These are phyloP conservation scores for Epithele typhae DNA, from an alignment of 768 basidiomycete species.

Conservation along the genomic window DNA sequence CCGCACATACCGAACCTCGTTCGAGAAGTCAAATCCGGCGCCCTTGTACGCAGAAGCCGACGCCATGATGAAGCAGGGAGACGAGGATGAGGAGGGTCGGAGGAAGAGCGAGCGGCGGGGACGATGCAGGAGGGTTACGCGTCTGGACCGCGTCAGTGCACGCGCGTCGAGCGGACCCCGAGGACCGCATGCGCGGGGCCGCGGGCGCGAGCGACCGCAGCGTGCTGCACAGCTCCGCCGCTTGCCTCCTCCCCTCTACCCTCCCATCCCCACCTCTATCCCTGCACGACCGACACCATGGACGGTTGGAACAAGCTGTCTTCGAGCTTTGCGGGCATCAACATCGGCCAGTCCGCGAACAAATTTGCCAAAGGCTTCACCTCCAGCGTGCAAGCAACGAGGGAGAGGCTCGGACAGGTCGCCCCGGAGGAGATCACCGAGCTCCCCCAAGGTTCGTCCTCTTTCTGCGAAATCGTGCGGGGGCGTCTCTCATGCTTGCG, in stretches of 20 bases:
- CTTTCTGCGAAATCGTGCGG: background rate
- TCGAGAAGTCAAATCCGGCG: constrained; percentile 77
- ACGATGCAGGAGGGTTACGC: too few relatives aligned
- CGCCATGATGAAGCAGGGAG: constrained; percentile 32
- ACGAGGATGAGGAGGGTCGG: constrained; percentile 1
- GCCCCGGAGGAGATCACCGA: constrained; percentile 93
- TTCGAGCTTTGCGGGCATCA: constrained; percentile 56
- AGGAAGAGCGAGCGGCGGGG: too few relatives aligned
- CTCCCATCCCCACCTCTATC: background rate
- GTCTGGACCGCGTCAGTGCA: constrained; percentile 17
- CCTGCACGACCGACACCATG: constrained; percentile 20
- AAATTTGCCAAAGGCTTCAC: constrained; percentile 78
- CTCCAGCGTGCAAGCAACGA: constrained; percentile 81
- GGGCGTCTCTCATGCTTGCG: background rate
- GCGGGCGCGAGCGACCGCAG: background rate
- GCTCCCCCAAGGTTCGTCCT: constrained; percentile 66
- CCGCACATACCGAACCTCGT: constrained; percentile 54
- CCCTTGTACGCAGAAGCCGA: constrained; percentile 42
- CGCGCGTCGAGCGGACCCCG: constrained; percentile 14
- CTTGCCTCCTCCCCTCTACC: background rate
- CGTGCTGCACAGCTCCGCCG: constrained; percentile 7
- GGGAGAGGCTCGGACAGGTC: constrained; percentile 84
- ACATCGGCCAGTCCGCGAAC: constrained; percentile 70
- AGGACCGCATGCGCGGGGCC: background rate
- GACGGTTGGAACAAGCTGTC: constrained; percentile 66